These are phyloP conservation scores for Discostella stelligeroides DNA, from an alignment of 108 stramenopile genomes.

Conservation along the genomic window DNA sequence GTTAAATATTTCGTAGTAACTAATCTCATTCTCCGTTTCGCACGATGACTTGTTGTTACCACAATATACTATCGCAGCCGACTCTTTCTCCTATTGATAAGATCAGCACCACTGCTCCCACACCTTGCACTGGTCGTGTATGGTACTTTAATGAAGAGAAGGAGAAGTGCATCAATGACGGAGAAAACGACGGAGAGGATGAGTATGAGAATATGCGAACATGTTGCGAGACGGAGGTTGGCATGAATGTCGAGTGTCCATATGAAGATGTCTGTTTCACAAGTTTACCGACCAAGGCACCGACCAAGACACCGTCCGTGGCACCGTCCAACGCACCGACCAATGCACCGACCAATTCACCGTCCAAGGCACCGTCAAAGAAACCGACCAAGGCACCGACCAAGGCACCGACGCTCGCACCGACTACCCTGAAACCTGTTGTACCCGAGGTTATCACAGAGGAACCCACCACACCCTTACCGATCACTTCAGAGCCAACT, in stretches of 20 bases:
- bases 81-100: too few species aligned
- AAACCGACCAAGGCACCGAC: not conserved
- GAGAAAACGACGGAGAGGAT: not conserved
- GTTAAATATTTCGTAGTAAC: too few species aligned
- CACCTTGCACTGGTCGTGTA: not conserved
- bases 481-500: not conserved
- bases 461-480: not conserved
- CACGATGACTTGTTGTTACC: too few species aligned
- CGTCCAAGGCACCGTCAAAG: not conserved
- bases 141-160: constrained; percentile 9
- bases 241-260: not conserved
- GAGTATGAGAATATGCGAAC: not conserved
- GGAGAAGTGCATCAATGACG: constrained; percentile 2
- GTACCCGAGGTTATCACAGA: too few species aligned
- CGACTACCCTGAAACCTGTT: too few species aligned
- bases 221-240: not conserved
- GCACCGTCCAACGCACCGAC: not conserved
- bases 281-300: not conserved
- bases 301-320: too few species aligned
- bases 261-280: not conserved
- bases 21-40: too few species aligned
- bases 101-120: too few species aligned
- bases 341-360: not conserved
- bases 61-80: too few species aligned
- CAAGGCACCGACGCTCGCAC: not conserved